phyloP scores from a whole-genome alignment of 257 asterid genomes.

The Cordia subcordata region DNA sequence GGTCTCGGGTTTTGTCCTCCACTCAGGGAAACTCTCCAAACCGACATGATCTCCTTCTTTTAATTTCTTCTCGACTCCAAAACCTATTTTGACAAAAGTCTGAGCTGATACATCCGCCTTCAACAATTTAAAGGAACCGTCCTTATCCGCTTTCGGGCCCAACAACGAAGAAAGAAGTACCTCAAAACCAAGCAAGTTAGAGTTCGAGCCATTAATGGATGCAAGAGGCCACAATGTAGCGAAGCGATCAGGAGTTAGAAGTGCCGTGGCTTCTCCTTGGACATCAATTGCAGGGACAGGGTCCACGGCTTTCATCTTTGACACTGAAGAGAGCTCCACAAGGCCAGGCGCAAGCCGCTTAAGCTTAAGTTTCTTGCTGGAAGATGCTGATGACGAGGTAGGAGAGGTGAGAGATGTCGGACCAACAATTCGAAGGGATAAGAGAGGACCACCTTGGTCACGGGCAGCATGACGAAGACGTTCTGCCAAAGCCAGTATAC shows the following conservation, averaged over 20 bases:
- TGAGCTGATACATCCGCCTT: conserved; percentile 89
- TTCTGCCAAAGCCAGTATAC: conserved; percentile 73
- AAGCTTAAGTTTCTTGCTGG: conserved; percentile 66
- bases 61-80: conserved; percentile 70
- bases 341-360: conserved; percentile 97
- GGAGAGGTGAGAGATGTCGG: conserved; percentile 87
- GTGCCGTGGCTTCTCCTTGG: conserved; percentile 67
- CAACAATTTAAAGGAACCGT: conserved; percentile 79
- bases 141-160: conserved; percentile 56
- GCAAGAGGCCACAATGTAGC: conserved; percentile 76
- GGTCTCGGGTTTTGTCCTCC: conserved; percentile 72
- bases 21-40: conserved; percentile 54
- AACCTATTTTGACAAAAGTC: conserved; percentile 80
- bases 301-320: conserved; percentile 41
- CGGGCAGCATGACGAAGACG: conserved; percentile 60
- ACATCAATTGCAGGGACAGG: conserved; percentile 47
- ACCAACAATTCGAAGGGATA: conserved; percentile 91
- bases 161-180: conserved; percentile 63
- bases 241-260: conserved; percentile 45
- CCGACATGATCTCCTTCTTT: conserved; percentile 39
- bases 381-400: conserved; percentile 48
- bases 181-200: conserved; percentile 79
- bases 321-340: conserved; percentile 81
- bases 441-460: conserved; percentile 40
- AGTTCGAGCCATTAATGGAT: conserved; percentile 67